Evolutionary conservation across 2,329 filamentous ascomycete species (phyloP), one percentile per base, ranked within the genome.

Genomic region (Arthrinium puccinioides): DNA sequence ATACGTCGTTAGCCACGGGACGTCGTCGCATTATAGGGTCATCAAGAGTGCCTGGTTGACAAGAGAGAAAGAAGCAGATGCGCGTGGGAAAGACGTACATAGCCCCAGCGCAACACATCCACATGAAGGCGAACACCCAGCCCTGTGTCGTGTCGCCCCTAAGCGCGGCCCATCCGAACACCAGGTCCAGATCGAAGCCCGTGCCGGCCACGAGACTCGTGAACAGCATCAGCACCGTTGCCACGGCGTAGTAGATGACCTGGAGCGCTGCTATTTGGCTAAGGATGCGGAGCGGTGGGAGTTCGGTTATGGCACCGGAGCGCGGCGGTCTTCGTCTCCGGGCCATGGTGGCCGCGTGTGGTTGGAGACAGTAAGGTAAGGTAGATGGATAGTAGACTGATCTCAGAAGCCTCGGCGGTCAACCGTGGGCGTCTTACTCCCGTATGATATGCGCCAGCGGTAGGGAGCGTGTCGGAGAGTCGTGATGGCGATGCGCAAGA

Each of bases 101-200:
- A 0, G 70, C 74, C 10, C 71, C 74, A 34, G 74, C 67, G 46
- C 36, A 79, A 51, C 36, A 79, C 38, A 59, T 28, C 72, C 73
- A 76, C 13, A 80, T 57, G 47, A 81, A 71, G 1, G 67, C 72
- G 45, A 74, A 55, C 44, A 80, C 55, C 74, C 74, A 81, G 9
- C 76, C 76, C 45, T 75, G 69, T 9, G 76, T 78, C 14, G 71
- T 79, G 59, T 81, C 76, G 25, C 73, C 76, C 44, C 75, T 67
- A 41, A 81, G 61, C n/a, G 62, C 57, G 24, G 67, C 62, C 74
- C 76, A 79, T 38, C 73, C 72, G 40, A 80, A 70, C 11, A 80
- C 57, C 41, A 79, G 57, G 46, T 74, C 68, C 7, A 71, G 46
- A 37, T 60, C 64, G 50, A 81, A 79, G 3, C 61, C 52, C 20